Percentiles rank a stretch among this genome's conserved stretches.
phyloP scores from a whole-genome alignment of 2,329 filamentous ascomycete genomes.

The Penicillium sp. region DNA sequence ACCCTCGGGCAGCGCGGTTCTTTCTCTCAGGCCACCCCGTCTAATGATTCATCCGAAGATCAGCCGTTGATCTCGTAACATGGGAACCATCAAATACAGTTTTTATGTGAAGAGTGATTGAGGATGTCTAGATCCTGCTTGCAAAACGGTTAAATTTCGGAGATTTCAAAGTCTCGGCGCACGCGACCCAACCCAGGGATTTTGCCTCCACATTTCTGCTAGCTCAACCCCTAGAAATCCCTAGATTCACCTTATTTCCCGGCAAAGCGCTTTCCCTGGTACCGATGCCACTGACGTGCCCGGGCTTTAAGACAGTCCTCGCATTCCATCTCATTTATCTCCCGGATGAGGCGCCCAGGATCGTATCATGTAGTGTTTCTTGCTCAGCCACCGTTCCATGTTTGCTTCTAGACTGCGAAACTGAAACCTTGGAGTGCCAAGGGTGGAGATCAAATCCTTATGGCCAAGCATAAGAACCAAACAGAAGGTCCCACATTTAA shows the following conservation, averaged over 20 bases:
- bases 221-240: background rate
- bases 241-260: background rate
- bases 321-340: background rate
- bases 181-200: background rate
- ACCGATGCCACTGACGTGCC: background rate
- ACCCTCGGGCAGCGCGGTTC: background rate
- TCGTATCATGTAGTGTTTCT: background rate
- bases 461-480: background rate
- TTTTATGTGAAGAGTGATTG: too few relatives aligned
- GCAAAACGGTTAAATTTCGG: background rate
- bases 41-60: background rate
- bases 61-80: too few relatives aligned
- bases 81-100: too few relatives aligned
- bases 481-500: background rate
- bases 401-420: background rate
- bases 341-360: background rate
- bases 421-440: background rate
- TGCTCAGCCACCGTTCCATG: background rate
- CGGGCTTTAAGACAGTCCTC: background rate
- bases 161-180: background rate
- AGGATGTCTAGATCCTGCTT: too few relatives aligned
- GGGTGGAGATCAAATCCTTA: background rate
- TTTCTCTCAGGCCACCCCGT: background rate
- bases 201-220: background rate
- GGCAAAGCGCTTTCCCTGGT: constrained; percentile 1